These are phyloP conservation scores for Gautieria morchelliformis DNA, from an alignment of 768 basidiomycete species.

Conservation along the genomic window DNA sequence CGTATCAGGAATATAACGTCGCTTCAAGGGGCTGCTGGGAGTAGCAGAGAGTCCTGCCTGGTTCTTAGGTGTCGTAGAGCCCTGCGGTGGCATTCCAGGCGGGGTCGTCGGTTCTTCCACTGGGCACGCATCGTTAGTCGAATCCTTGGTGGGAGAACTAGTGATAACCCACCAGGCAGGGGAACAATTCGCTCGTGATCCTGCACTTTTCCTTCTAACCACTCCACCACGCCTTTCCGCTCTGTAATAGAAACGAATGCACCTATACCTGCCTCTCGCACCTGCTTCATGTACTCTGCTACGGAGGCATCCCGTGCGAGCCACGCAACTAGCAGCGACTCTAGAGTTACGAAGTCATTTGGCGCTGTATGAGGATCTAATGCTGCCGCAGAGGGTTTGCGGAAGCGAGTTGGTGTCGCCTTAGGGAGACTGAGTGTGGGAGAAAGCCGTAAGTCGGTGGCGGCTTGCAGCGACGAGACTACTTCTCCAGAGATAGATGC, in stretches of 20 bases:
- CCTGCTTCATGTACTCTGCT: constrained; percentile 85
- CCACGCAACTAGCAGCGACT: constrained; percentile 83
- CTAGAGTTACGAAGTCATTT: constrained; percentile 67
- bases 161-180: constrained; percentile 29
- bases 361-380: constrained; percentile 27
- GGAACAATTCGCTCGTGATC: constrained; percentile 45
- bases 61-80: constrained; percentile 8
- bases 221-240: constrained; percentile 77
- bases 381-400: constrained; percentile 44
- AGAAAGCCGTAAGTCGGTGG: constrained; percentile 57
- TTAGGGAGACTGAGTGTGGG: constrained; percentile 52
- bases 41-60: constrained; percentile 11
- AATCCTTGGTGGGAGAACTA: not conserved
- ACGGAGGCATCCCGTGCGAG: constrained; percentile 58
- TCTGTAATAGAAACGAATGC: constrained; percentile 80
- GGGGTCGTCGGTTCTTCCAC: constrained; percentile 49
- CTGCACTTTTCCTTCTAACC: constrained; percentile 53
- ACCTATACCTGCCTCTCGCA: constrained; percentile 63
- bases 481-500: constrained; percentile 29
- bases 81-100: constrained; percentile 41
- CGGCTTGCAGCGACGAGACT: constrained; percentile 39
- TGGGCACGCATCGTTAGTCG: constrained; percentile 6
- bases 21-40: constrained; percentile 39
- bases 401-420: constrained; percentile 66
- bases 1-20: constrained; percentile 68